These are phyloP conservation scores for Mycogone perniciosa DNA, from an alignment of 2,329 filamentous ascomycete genomes.

Conservation along the genomic window DNA sequence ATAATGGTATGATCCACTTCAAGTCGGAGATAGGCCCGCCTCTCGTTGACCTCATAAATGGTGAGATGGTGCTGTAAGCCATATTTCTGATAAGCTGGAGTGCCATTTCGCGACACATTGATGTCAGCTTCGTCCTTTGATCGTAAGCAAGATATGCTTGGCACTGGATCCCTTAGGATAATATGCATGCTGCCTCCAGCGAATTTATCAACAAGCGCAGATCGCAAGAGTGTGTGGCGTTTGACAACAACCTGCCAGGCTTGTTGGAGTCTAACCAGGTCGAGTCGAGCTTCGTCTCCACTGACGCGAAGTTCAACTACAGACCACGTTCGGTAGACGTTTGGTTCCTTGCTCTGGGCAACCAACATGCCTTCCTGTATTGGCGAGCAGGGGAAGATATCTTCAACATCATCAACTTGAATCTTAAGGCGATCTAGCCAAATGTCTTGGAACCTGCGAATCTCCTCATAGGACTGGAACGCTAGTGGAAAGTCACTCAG, in stretches of 20 bases:
- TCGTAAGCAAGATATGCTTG: not conserved
- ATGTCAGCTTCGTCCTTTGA: too few species aligned
- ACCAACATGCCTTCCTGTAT: slow-evolving; percentile 13
- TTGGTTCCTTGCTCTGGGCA: not conserved
- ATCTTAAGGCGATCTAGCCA: not conserved
- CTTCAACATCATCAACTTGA: not conserved
- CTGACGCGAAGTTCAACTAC: not conserved
- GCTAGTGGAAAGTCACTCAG: slow-evolving; percentile 22
- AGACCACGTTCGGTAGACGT: not conserved
- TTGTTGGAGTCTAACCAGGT: not conserved
- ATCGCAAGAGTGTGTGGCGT: slow-evolving; percentile 11
- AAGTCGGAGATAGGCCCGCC: slow-evolving; percentile 16
- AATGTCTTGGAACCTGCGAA: slow-evolving; percentile 2
- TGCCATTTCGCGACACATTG: too few species aligned
- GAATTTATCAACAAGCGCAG: slow-evolving; percentile 9
- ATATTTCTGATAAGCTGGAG: not conserved
- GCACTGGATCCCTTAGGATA: slow-evolving; percentile 5
- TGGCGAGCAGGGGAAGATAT: slow-evolving; percentile 9
- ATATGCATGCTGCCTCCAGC: slow-evolving; percentile 11
- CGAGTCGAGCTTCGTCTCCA: not conserved
- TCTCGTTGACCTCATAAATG: slow-evolving; percentile 10
- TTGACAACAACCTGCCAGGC: slow-evolving; percentile 9
- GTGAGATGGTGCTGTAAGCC: slow-evolving; percentile 12
- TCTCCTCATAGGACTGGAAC: slow-evolving; percentile 6
- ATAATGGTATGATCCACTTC: slow-evolving; percentile 25